Conservation (phyloP, 139 green algal species). For the Closterium sp. region DNA sequence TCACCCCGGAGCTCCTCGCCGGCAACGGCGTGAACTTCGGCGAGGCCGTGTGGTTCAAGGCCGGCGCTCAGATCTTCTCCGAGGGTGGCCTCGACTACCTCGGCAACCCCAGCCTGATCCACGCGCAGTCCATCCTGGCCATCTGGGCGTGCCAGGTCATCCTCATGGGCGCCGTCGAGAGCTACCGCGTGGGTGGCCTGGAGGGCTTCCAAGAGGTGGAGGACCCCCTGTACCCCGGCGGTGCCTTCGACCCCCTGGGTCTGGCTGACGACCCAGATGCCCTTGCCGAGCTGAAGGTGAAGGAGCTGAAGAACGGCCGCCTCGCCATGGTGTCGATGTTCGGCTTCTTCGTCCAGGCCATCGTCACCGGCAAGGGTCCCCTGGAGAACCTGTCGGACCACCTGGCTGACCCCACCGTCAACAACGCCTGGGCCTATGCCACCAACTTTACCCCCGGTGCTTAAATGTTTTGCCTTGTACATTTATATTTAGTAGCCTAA, state of each 20-base stretch:
- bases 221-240: conserved; percentile 70
- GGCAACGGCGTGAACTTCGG: conserved; percentile 30
- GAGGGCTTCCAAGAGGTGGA: conserved; percentile 65
- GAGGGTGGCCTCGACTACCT: conserved; percentile 74
- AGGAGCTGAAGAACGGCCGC: conserved; percentile 80
- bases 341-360: conserved; percentile 81
- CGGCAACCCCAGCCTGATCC: conserved; percentile 67
- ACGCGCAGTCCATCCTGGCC: conserved; percentile 67
- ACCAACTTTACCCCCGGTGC: conserved; percentile 32
- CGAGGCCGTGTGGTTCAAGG: conserved; percentile 79
- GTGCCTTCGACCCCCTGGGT: conserved; percentile 73
- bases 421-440: conserved; percentile 64
- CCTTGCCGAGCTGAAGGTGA: conserved; percentile 82
- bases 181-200: conserved; percentile 86
- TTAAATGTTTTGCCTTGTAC: too few species aligned
- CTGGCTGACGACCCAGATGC: conserved; percentile 91
- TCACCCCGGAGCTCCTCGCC: conserved; percentile 43
- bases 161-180: conserved; percentile 70
- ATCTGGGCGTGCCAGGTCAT: conserved; percentile 54
- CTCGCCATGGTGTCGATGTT: conserved; percentile 86
- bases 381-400: conserved; percentile 73
- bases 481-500: too few species aligned
- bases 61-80: conserved; percentile 76
- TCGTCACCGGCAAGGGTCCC: conserved; percentile 65
- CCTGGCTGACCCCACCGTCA: conserved; percentile 65